Base-by-base conservation (phyloP, 768 basidiomycete species). In the Boletellus ananas region DNA sequence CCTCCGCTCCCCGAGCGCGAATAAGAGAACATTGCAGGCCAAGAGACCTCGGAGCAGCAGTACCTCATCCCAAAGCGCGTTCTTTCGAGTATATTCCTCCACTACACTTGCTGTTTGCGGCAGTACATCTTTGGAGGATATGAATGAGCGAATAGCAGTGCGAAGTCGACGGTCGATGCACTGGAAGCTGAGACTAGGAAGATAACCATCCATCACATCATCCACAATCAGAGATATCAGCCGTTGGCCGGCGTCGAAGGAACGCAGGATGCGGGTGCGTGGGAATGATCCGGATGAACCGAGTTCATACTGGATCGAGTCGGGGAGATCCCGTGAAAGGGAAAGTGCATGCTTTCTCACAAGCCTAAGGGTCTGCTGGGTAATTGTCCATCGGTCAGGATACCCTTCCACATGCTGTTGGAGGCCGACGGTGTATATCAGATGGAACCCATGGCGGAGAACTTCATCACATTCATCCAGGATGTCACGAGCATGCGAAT, bases 21-120 rank as follows among this genome's bases (percentile, higher is more conserved):
- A 71, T 7, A 61, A 39, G 6, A 79, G 61, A 10, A 79, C 67
- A 0, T 74, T 72, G 16, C 65, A 60, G 0, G 65, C 72, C 17
- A 79, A 48, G 3, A 79, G 61, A 2, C 78, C 78, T 2, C 78
- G 72, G 8, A 74, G 65, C 9, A 79, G 64, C 8, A 79, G 64
- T n/a, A 79, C 50, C 35, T 59, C 54, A 20, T 60, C 63, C 72
- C 74, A 75, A 14, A 62, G 49, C 21, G 34, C 25, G 6, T 51
- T 47, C 43, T 58, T 61, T 14, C 46, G 36, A 48, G 38, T 43
- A 43, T 48, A 40, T 12, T 51, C 43, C 53, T 60, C 35, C 21
- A 34, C 45, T 6, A 9, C 17, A 25, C 18, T 18, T 8, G 7
- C n/a, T 17, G 1, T 43, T 4, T 31, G 27, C 13, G 5, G 38